Conservation (phyloP, 116 monocot species). For the Dioscorea cayenensis region DNA sequence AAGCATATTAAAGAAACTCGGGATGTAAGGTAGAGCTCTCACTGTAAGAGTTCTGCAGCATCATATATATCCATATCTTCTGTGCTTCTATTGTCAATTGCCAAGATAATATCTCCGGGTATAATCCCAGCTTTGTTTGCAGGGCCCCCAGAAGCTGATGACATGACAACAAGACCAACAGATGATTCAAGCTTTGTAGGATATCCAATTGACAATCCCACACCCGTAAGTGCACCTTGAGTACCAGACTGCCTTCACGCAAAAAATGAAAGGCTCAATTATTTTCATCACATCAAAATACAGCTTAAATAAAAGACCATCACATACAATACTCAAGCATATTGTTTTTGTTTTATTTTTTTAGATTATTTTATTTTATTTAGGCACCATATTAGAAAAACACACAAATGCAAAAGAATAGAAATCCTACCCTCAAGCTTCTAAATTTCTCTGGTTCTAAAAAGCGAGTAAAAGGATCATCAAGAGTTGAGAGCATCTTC, state of each 20-base stretch:
- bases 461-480: slow-evolving; percentile 97
- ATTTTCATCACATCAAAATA: neutral
- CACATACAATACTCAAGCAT: neutral
- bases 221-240: slow-evolving; percentile 92
- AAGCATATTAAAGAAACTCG: too few species aligned
- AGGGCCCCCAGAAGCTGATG: slow-evolving; percentile 85
- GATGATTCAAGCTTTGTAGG: slow-evolving; percentile 62
- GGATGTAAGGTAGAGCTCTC: slow-evolving; percentile 18
- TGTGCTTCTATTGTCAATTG: slow-evolving; percentile 67
- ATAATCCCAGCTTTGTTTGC: slow-evolving; percentile 77
- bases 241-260: slow-evolving; percentile 97
- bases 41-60: slow-evolving; percentile 92
- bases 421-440: slow-evolving; percentile 75
- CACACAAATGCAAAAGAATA: slow-evolving; percentile 2
- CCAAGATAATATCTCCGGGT: slow-evolving; percentile 82
- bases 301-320: neutral
- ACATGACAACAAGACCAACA: slow-evolving; percentile 69
- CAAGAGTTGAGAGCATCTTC: slow-evolving; percentile 91
- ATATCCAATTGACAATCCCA: slow-evolving; percentile 94
- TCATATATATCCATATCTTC: slow-evolving; percentile 98
- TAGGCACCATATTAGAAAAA: neutral
- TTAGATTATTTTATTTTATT: neutral
- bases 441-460: slow-evolving; percentile 94
- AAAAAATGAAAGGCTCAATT: slow-evolving; percentile 12
- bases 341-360: neutral